Percentiles rank a stretch among this genome's conserved stretches.
Evolutionary conservation across 2,329 filamentous ascomycete genomes (phyloP).

Genomic region (Colletotrichum navitas): DNA sequence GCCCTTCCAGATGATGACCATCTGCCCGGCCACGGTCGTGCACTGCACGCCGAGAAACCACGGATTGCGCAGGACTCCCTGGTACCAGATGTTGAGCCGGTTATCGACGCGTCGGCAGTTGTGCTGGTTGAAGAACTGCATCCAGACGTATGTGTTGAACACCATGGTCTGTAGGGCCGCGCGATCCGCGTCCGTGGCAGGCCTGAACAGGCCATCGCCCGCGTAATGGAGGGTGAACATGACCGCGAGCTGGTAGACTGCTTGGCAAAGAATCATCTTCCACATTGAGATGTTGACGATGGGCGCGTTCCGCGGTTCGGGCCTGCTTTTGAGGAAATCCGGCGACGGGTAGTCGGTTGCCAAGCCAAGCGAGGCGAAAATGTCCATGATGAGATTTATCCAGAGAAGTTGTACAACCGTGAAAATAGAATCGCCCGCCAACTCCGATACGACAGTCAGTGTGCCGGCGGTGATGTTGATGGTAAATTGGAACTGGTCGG

Average conservation of each 20-base stretch:
- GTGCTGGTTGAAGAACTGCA: conserved; percentile 90
- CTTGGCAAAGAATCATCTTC: conserved; percentile 86
- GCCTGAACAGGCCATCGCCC: conserved; percentile 62
- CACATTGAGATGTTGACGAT: conserved; percentile 79
- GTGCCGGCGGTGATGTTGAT: conserved; percentile 72
- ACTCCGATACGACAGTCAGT: conserved; percentile 69
- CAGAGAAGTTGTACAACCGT: conserved; percentile 70
- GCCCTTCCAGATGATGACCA: conserved; percentile 79
- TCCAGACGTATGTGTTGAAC: conserved; percentile 90
- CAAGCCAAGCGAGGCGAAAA: conserved; percentile 66
- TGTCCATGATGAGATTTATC: conserved; percentile 73
- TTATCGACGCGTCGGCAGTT: conserved; percentile 88
- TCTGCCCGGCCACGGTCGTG: conserved; percentile 76
- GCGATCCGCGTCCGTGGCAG: conserved; percentile 14
- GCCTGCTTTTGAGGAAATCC: conserved; percentile 51
- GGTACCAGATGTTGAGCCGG: conserved; percentile 82
- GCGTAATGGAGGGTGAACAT: conserved; percentile 73
- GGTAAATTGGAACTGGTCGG: conserved; percentile 66
- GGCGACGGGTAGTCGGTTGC: conserved; percentile 55
- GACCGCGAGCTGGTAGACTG: conserved; percentile 76
- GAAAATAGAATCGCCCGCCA: conserved; percentile 65
- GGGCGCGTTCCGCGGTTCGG: conserved; percentile 48
- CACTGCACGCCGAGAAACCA: conserved; percentile 80
- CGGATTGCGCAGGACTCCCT: conserved; percentile 78
- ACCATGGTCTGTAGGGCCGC: conserved; percentile 74